These are phyloP conservation scores for Eucalyptus tenuipes DNA, from an alignment of 345 rosid genomes.

Conservation along the genomic window DNA sequence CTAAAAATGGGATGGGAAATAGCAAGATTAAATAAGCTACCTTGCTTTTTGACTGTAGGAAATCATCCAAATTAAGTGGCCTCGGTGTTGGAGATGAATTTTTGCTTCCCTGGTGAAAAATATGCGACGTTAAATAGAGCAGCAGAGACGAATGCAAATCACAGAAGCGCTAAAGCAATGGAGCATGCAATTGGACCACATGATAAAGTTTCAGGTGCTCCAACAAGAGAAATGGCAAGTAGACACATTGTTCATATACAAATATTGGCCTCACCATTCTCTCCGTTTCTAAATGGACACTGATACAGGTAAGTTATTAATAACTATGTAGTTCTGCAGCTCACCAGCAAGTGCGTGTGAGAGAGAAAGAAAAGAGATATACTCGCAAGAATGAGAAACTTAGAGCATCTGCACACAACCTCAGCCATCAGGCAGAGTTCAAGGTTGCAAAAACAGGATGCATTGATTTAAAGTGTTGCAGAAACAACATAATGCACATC, in stretches of 20 bases:
- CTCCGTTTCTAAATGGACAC: not conserved
- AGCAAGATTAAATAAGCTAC: conserved; percentile 10
- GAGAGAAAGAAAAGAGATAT: not conserved
- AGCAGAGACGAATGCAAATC: not conserved
- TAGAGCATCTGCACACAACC: not conserved
- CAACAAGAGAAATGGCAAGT: not conserved
- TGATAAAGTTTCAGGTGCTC: not conserved
- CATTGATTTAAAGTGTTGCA: not conserved
- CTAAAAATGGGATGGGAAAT: not conserved
- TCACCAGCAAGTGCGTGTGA: not conserved
- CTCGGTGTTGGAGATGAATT: conserved; percentile 27
- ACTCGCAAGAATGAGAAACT: not conserved
- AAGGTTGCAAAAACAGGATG: not conserved
- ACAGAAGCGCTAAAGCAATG: not conserved
- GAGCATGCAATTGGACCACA: not conserved
- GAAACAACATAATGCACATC: not conserved
- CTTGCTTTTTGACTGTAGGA: conserved; percentile 75
- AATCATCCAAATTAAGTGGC: conserved; percentile 71
- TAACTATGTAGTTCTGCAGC: not conserved
- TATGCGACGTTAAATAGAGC: not conserved
- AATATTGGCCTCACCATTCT: not conserved
- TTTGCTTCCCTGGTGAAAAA: not conserved
- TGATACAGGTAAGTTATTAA: not conserved
- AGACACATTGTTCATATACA: not conserved
- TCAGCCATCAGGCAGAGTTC: not conserved